These are phyloP conservation scores for Botrytis fabae DNA, from an alignment of 2,329 filamentous ascomycete genomes.

Conservation along the genomic window DNA sequence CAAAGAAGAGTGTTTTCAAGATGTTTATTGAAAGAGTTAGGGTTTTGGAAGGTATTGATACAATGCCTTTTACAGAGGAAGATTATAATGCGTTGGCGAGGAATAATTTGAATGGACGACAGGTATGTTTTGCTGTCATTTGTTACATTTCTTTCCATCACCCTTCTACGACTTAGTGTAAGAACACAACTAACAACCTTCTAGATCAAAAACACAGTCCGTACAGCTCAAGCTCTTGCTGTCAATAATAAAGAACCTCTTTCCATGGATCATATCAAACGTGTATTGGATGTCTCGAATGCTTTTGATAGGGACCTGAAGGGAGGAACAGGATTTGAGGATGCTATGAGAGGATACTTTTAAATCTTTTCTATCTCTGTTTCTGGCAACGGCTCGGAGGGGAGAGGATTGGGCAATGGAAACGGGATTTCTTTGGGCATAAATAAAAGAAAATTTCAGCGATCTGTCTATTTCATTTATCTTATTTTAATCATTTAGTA, in stretches of 20 bases:
- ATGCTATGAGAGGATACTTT: slow-evolving; percentile 80
- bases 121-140: slow-evolving; percentile 47
- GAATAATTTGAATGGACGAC: slow-evolving; percentile 67
- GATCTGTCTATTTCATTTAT: neutral
- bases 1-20: slow-evolving; percentile 78
- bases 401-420: too few species aligned
- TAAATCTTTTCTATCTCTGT: slow-evolving; percentile 25
- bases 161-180: neutral
- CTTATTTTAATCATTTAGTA: neutral
- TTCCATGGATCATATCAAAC: slow-evolving; percentile 75
- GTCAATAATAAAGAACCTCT: slow-evolving; percentile 71
- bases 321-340: slow-evolving; percentile 75
- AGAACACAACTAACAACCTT: neutral
- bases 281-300: slow-evolving; percentile 81
- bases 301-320: slow-evolving; percentile 82
- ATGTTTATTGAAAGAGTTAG: slow-evolving; percentile 77
- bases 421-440: neutral
- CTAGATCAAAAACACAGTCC: slow-evolving; percentile 81
- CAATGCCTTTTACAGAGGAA: slow-evolving; percentile 62
- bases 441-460: neutral
- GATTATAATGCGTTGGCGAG: slow-evolving; percentile 68
- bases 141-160: neutral
- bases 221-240: slow-evolving; percentile 79
- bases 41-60: slow-evolving; percentile 60
- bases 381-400: neutral